Base-by-base conservation (phyloP, 331 rosid genomes). In the Ulmus americana region DNA sequence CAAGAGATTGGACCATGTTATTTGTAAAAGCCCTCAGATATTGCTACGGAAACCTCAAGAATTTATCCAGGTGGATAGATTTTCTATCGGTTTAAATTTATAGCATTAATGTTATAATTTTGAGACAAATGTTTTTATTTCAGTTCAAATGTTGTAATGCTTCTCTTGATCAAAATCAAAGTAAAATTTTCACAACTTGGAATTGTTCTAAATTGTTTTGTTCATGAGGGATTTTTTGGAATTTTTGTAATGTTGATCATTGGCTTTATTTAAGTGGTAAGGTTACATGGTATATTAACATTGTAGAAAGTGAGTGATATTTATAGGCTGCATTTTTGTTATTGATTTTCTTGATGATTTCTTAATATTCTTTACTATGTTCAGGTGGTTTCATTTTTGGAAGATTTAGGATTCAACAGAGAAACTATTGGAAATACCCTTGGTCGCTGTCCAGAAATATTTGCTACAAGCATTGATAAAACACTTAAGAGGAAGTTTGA, bases 371-470 rank as follows among this genome's bases (percentile, higher is more conserved):
- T 28, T 28, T 28, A 28, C 35, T 76, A 57, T 61, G 28, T 79
- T 14, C 85, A 88, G 97, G 83, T 88, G 47, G 71, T 91, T 70
- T 66, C 84, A 39, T 79, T 83, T 72, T 80, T 92, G 73, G 85
- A 86, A 85, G 83, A 74, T 67, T 55, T 83, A 48, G 94, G 86
- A 68, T 72, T 86, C 60, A 88, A 88, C 71, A 74, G 70, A 82
- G 88, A 85, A 80, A 68, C 72, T 39, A 70, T 78, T 15, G 94
- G 86, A 18, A 83, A 61, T 71, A 75, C 86, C 73, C 69, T 92
- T 61, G 74, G 71, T 55, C 94, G 95, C 46, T 86, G 96, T 66
- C 97, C 97, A 48, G 90, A 92, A 79, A 72, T 86, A 72, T 92
- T 84, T 76, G 86, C 88, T 20, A 70, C 85, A 70, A 86, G 88